These are phyloP conservation scores for Bjerkandera adusta DNA, from an alignment of 1,284 basidiomycete genomes.

Conservation along the genomic window DNA sequence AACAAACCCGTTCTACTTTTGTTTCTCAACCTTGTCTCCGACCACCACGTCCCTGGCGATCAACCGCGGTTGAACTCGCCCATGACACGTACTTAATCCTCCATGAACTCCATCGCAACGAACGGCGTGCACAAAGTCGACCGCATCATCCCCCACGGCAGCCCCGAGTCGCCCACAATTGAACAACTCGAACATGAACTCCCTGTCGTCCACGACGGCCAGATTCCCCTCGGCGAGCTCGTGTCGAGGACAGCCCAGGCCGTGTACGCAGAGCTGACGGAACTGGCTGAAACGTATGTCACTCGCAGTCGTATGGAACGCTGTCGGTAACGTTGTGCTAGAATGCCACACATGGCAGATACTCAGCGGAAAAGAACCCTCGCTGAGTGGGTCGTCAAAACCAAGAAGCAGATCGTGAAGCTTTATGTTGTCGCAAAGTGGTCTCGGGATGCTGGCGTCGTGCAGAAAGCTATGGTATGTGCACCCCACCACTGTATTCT, in stretches of 20 bases:
- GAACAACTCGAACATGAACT: slow-evolving; percentile 74
- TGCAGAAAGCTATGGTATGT: slow-evolving; percentile 81
- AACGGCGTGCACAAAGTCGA: not conserved
- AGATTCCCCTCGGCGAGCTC: slow-evolving; percentile 72
- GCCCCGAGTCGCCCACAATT: slow-evolving; percentile 40
- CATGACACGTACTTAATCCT: too few relatives aligned
- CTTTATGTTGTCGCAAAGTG: slow-evolving; percentile 83
- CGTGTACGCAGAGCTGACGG: slow-evolving; percentile 81
- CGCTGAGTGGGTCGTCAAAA: slow-evolving; percentile 85
- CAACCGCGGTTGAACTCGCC: too few relatives aligned
- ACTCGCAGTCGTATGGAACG: slow-evolving; percentile 1
- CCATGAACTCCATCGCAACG: slow-evolving; percentile 1
- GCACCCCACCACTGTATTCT: not conserved
- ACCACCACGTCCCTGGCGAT: too few relatives aligned
- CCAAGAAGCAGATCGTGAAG: slow-evolving; percentile 88
- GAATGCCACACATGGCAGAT: slow-evolving; percentile 83
- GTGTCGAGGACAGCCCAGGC: slow-evolving; percentile 76
- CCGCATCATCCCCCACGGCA: slow-evolving; percentile 25
- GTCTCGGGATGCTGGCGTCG: slow-evolving; percentile 75
- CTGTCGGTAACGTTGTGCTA: slow-evolving; percentile 27
- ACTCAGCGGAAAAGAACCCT: slow-evolving; percentile 77
- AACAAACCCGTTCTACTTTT: too few relatives aligned
- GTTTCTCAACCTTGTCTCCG: too few relatives aligned
- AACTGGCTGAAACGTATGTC: slow-evolving; percentile 83
- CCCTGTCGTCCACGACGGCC: slow-evolving; percentile 71